Percentiles rank a stretch among this genome's conserved stretches.
phyloP scores from a whole-genome alignment of 257 asterid species.

The Ilex aquifolium region DNA sequence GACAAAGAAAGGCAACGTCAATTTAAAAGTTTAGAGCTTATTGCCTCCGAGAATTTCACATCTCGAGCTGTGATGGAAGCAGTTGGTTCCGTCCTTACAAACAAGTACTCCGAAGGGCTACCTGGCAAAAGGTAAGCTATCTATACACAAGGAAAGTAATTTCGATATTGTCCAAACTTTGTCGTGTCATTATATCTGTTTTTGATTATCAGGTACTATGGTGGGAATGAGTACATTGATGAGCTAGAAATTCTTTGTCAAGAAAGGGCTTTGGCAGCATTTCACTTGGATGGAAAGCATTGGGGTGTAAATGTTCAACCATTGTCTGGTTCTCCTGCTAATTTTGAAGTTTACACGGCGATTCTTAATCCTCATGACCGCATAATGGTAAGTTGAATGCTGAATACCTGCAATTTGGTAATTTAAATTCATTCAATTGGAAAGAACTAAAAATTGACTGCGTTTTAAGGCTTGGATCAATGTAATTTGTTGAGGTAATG shows the following conservation, averaged over 20 bases:
- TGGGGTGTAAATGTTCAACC: constrained; percentile 99
- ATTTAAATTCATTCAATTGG: too few relatives aligned
- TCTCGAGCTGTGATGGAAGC: constrained; percentile 99
- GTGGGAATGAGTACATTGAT: constrained; percentile 87
- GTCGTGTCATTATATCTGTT: too few relatives aligned
- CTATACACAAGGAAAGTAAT: too few relatives aligned
- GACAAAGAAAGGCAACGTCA: constrained; percentile 85
- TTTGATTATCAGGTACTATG: constrained; percentile 54
- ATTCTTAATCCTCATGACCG: constrained; percentile 87
- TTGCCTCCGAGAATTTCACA: constrained; percentile 95
- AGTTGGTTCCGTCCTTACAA: constrained; percentile 97
- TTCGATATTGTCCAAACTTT: too few relatives aligned
- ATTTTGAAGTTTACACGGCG: constrained; percentile 91
- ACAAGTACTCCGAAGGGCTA: constrained; percentile 91
- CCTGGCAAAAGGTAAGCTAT: constrained; percentile 78
- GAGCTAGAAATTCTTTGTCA: constrained; percentile 91
- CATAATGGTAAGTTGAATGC: constrained; percentile 51
- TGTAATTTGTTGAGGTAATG: not conserved
- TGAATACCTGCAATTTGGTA: too few relatives aligned
- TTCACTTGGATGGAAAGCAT: constrained; percentile 57
- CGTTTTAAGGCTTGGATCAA: too few relatives aligned
- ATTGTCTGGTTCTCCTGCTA: constrained; percentile 95
- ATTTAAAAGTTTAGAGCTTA: constrained; percentile 82
- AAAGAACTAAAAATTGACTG: too few relatives aligned
- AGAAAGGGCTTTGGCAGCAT: constrained; percentile 87